Conservation (phyloP, 495 filamentous ascomycete species). For the Talaromyces wortmannii region DNA sequence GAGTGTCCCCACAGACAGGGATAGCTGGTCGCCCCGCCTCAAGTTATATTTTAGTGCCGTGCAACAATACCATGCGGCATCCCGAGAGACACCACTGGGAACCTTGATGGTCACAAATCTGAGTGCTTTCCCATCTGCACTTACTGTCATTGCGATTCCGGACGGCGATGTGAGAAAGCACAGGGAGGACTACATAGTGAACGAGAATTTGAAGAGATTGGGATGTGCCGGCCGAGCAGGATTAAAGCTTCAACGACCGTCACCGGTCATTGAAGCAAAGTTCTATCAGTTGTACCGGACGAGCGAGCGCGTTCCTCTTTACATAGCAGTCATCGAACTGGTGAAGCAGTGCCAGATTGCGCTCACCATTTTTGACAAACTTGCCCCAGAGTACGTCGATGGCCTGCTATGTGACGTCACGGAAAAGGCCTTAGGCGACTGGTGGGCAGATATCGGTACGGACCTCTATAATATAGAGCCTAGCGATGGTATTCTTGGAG, state of each 20-base stretch:
- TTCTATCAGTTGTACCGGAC: constrained; percentile 87
- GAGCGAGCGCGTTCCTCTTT: constrained; percentile 70
- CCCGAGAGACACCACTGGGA: constrained; percentile 75
- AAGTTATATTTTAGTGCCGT: constrained; percentile 82
- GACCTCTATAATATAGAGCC: constrained; percentile 89
- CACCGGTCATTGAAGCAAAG: constrained; percentile 77
- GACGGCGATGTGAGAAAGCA: constrained; percentile 79
- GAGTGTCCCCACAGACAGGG: constrained; percentile 75
- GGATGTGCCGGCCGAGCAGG: constrained; percentile 88
- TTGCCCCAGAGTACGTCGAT: constrained; percentile 85
- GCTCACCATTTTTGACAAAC: constrained; percentile 77
- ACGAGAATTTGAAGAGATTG: constrained; percentile 87
- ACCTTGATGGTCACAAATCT: constrained; percentile 92
- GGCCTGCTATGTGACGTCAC: constrained; percentile 90
- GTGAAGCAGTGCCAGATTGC: constrained; percentile 91
- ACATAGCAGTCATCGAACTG: constrained; percentile 74
- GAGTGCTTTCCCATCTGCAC: constrained; percentile 76
- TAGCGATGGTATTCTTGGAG: constrained; percentile 83
- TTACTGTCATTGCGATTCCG: constrained; percentile 84
- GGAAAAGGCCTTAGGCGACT: constrained; percentile 82
- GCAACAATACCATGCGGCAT: constrained; percentile 71
- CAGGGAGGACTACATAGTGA: constrained; percentile 83
- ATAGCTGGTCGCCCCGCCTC: constrained; percentile 70
- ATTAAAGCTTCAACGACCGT: constrained; percentile 68
- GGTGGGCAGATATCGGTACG: constrained; percentile 92